Evolutionary conservation across 1,139 yeast genomes (phyloP).

Genomic region (Debaryomyces singareniensis): DNA sequence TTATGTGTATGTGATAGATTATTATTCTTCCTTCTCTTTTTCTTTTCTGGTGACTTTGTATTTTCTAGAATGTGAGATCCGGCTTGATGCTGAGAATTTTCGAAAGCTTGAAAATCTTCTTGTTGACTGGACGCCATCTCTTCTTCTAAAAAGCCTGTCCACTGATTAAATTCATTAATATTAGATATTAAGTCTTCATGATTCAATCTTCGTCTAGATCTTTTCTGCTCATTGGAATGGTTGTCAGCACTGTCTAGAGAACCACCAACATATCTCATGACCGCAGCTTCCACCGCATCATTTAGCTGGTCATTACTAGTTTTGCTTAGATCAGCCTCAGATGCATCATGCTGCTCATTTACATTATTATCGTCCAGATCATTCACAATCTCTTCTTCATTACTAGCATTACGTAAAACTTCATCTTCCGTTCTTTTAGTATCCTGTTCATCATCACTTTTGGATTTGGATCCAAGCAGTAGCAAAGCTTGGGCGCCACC

Average conservation of each 20-base stretch:
- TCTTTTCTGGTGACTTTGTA: conserved; percentile 2
- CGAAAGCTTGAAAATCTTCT: conserved; percentile 8
- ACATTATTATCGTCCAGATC: conserved; percentile 4
- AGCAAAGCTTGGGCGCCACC: conserved; percentile 45
- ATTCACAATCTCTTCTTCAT: conserved; percentile 7
- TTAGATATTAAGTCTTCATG: conserved; percentile 28
- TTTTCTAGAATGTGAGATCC: conserved; percentile 2
- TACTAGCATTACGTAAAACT: conserved; percentile 2
- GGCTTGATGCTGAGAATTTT: conserved; percentile 3
- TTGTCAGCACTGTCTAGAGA: conserved; percentile 29
- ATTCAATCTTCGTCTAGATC: conserved; percentile 10
- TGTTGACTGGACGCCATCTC: conserved; percentile 14
- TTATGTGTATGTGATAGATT: conserved; percentile 9
- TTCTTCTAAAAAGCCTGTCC: conserved; percentile 50
- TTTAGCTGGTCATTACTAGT: conserved; percentile 34
- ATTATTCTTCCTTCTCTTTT: conserved; percentile 11
- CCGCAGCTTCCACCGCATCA: conserved; percentile 69
- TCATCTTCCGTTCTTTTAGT: conserved; percentile 4
- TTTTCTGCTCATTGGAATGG: conserved; percentile 10
- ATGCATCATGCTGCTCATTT: conserved; percentile 8
- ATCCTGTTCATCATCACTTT: conserved; percentile 14
- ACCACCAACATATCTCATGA: conserved; percentile 63
- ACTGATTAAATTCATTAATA: conserved; percentile 42
- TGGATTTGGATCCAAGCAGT: conserved; percentile 31
- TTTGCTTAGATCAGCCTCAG: conserved; percentile 13